Percentiles rank a stretch among this genome's conserved stretches.
These are phyloP conservation scores for Lippia alba DNA, from an alignment of 305 asterid species.

Conservation along the genomic window DNA sequence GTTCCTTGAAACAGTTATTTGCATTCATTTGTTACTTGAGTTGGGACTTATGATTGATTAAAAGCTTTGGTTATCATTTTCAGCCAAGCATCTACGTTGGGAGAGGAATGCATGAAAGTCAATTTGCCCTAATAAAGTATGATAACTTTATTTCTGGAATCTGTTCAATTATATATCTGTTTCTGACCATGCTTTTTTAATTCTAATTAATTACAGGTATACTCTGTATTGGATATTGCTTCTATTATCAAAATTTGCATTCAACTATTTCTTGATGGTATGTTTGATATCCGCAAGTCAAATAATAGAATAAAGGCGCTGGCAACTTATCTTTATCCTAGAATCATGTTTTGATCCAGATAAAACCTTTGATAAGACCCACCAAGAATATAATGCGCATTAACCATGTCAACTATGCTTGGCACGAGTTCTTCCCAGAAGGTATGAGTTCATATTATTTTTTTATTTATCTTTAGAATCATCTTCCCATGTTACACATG, in stretches of 20 bases:
- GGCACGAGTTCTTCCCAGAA: slow-evolving; percentile 83
- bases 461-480: slow-evolving; percentile 21
- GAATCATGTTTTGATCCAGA: slow-evolving; percentile 51
- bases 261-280: slow-evolving; percentile 78
- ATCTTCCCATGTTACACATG: slow-evolving; percentile 28
- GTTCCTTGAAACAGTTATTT: slow-evolving; percentile 18
- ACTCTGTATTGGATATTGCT: slow-evolving; percentile 84
- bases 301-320: slow-evolving; percentile 29
- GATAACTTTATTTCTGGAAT: slow-evolving; percentile 38
- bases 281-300: slow-evolving; percentile 31
- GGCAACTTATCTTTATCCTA: slow-evolving; percentile 32
- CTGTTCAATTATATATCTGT: slow-evolving; percentile 28
- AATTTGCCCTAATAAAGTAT: slow-evolving; percentile 79
- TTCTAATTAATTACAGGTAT: slow-evolving; percentile 56
- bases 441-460: slow-evolving; percentile 46
- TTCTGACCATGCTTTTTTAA: slow-evolving; percentile 24
- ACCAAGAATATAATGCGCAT: slow-evolving; percentile 74
- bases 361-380: slow-evolving; percentile 79
- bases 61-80: slow-evolving; percentile 38
- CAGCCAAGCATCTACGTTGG: slow-evolving; percentile 90
- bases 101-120: slow-evolving; percentile 96
- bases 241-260: slow-evolving; percentile 64
- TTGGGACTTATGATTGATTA: slow-evolving; percentile 32
- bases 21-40: slow-evolving; percentile 27
- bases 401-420: slow-evolving; percentile 63